Evolutionary conservation across 768 basidiomycete species (phyloP), one percentile per base, ranked within the genome.

Genomic region (Macrolepiota fuliginosa): DNA sequence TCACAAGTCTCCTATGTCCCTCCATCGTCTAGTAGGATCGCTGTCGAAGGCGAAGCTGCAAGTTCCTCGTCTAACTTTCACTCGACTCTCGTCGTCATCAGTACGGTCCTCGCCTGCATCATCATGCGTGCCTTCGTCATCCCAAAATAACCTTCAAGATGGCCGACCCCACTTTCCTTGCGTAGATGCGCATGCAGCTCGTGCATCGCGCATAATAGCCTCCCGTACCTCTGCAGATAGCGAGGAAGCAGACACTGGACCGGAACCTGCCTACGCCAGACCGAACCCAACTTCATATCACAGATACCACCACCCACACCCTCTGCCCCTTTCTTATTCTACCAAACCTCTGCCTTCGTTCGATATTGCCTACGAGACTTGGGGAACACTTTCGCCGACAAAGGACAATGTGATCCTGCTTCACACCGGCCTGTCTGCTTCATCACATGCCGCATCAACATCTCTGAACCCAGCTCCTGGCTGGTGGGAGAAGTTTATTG

Each of bases 401-500:
- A 82, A 81, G 47, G 89, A 94, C 72, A 98, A 99, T 70, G 96
- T 84, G 53, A 95, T 99, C 53, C 87, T 99, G 12, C 83, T 99
- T 11, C 96, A 98, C 69, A 99, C 97, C 0, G 97, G 97, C 17
- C 83, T 99, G 2, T 96, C 93, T 11, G 97, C 96, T 0, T 96
- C 94, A 1, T 97, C 95, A 0, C 97, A 99, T 76, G 94, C 95
- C 0, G 92, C 94, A 2, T 88, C 91, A 22, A 94, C 94, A 0
- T 69, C 79, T 3, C 72, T 78, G 3, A 99, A 96, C 67, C 82
- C 89, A 1, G 74, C 90, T 0, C 87, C 90, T 9, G 96, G 97
- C 3, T 99, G 97, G 97, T 99, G 97, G 97, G 92, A 98, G 75
- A 90, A 91, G 68, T 99, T 98, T 76, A 95, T 99, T 65, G 97